Evolutionary conservation across 2,329 filamentous ascomycete species (phyloP).

Genomic region (Lachnellula hyalina): DNA sequence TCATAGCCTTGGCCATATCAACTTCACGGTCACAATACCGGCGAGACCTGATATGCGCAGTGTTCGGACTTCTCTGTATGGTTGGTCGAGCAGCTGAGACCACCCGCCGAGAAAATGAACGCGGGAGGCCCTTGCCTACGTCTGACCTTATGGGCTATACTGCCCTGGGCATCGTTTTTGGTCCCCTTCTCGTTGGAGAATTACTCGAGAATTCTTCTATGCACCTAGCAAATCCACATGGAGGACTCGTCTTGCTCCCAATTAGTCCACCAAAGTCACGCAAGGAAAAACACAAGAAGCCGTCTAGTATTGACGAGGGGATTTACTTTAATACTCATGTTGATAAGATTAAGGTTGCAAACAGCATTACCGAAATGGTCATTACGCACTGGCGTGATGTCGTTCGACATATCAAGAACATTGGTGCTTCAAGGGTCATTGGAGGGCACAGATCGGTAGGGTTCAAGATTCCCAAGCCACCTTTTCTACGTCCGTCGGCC

Average conservation of each 20-base stretch:
- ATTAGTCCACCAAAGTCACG: constrained; percentile 37
- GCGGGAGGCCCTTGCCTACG: constrained; percentile 47
- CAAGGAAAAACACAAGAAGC: constrained; percentile 36
- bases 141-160: constrained; percentile 59
- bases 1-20: constrained; percentile 59
- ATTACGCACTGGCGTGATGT: constrained; percentile 61
- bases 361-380: constrained; percentile 58
- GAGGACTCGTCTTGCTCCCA: constrained; percentile 25
- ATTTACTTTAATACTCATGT: constrained; percentile 30
- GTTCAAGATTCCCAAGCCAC: constrained; percentile 11
- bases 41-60: constrained; percentile 59
- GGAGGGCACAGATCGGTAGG: constrained; percentile 9
- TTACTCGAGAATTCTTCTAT: constrained; percentile 45
- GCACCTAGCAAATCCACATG: constrained; percentile 24
- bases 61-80: constrained; percentile 59
- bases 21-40: constrained; percentile 55
- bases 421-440: constrained; percentile 28
- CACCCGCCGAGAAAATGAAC: constrained; percentile 45
- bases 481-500: constrained; percentile 35
- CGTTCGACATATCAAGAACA: constrained; percentile 51
- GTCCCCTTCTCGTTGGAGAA: constrained; percentile 57
- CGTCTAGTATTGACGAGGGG: constrained; percentile 20
- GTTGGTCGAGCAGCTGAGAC: constrained; percentile 54
- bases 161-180: constrained; percentile 59
- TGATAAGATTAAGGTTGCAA: constrained; percentile 54